phyloP scores from a whole-genome alignment of 306 rosid genomes.

The Sphenostylis stenocarpa region DNA sequence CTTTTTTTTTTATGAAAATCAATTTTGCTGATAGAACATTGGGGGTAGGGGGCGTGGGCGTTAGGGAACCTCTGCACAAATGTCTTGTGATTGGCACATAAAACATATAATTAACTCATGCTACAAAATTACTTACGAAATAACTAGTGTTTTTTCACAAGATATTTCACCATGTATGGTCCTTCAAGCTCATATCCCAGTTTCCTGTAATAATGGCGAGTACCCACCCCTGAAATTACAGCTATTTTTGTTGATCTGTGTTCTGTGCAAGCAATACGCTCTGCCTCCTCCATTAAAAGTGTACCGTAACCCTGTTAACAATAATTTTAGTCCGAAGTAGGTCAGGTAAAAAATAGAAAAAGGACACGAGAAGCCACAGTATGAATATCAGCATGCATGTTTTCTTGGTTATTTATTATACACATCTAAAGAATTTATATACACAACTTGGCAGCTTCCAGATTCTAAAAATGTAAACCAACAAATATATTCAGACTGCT shows the following conservation, averaged over 20 bases:
- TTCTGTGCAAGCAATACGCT: slow-evolving; percentile 72
- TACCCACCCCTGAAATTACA: slow-evolving; percentile 95
- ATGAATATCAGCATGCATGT: not conserved
- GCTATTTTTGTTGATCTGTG: slow-evolving; percentile 84
- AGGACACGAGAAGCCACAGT: not conserved
- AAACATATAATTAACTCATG: slow-evolving; percentile 19
- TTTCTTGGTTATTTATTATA: not conserved
- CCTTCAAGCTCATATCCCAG: slow-evolving; percentile 95
- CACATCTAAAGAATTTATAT: slow-evolving; percentile 9
- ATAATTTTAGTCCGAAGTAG: not conserved
- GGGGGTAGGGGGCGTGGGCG: not conserved
- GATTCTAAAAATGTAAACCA: not conserved
- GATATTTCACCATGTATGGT: slow-evolving; percentile 93
- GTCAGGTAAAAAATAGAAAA: not conserved
- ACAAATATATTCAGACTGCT: not conserved
- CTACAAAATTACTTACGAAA: slow-evolving; percentile 47
- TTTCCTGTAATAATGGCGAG: slow-evolving; percentile 91
- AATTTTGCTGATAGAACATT: not conserved
- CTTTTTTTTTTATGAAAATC: not conserved
- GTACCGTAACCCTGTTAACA: slow-evolving; percentile 87
- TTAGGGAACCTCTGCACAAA: not conserved
- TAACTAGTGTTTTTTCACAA: slow-evolving; percentile 32
- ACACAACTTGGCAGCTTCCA: not conserved
- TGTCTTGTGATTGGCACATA: not conserved
- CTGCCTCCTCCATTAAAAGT: slow-evolving; percentile 96